A percentile compares a stretch with the other conserved stretches of the same genome.
phyloP scores from a whole-genome alignment of 495 filamentous ascomycete genomes.

The Penicillium chermesinum region DNA sequence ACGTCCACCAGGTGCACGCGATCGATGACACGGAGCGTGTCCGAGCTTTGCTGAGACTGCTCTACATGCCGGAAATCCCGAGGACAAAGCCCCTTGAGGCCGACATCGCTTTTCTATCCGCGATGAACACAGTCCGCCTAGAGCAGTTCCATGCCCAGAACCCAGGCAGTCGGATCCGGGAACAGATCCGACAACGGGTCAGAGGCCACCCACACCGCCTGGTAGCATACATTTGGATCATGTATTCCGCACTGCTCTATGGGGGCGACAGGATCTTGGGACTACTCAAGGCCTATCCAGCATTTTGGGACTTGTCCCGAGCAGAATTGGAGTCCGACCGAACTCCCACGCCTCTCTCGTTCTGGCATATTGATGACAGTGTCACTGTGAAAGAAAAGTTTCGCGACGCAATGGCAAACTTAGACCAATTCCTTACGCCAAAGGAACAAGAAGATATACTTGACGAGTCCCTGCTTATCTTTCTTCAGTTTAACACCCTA shows the following conservation, averaged over 20 bases:
- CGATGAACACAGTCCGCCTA: not conserved
- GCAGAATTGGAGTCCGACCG: constrained; percentile 12
- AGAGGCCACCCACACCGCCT: constrained; percentile 43
- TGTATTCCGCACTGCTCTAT: constrained; percentile 56
- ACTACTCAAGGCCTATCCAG: constrained; percentile 34
- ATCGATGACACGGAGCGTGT: constrained; percentile 4
- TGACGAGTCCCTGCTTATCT: constrained; percentile 40
- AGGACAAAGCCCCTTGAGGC: constrained; percentile 8
- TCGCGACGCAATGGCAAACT: constrained; percentile 24
- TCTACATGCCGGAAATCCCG: constrained; percentile 12
- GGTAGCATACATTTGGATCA: constrained; percentile 53
- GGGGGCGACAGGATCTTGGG: constrained; percentile 52
- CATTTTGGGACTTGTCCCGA: constrained; percentile 38
- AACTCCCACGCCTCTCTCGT: constrained; percentile 29
- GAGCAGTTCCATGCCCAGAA: not conserved
- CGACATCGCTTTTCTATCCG: constrained; percentile 9
- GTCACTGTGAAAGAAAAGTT: constrained; percentile 18
- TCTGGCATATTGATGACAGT: constrained; percentile 20
- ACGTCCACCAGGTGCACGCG: not conserved
- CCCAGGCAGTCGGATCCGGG: not conserved
- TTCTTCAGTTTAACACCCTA: constrained; percentile 18
- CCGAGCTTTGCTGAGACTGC: constrained; percentile 4
- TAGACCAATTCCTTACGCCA: constrained; percentile 36
- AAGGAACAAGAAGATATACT: constrained; percentile 45
- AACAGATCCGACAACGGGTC: constrained; percentile 14